These are phyloP conservation scores for Vickermania spadyakhi DNA, from an alignment of 208 protist species.

Conservation along the genomic window DNA sequence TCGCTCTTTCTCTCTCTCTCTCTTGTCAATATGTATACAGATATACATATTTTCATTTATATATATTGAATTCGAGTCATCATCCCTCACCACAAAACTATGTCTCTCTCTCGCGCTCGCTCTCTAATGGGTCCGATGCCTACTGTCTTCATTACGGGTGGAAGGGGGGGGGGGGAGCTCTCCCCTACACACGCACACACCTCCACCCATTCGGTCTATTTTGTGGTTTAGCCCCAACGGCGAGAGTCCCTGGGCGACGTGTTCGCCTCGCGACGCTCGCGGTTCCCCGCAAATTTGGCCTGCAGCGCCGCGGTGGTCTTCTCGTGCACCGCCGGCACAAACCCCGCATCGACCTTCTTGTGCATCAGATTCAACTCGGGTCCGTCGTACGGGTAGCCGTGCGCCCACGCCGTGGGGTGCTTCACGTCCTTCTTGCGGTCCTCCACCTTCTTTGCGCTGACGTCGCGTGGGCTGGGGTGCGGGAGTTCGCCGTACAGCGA, in stretches of 20 bases:
- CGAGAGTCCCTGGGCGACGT: neutral
- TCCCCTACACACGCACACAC: no score
- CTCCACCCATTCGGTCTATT: no score
- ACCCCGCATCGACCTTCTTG: neutral
- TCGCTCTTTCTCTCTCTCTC: no score
- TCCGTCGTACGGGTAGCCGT: neutral
- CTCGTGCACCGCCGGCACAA: neutral
- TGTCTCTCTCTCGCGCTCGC: no score
- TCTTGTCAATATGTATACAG: no score
- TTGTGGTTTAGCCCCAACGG: neutral
- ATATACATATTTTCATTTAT: no score
- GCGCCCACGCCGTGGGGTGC: neutral
- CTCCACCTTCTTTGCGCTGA: neutral
- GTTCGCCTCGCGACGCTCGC: neutral
- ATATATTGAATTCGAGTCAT: no score
- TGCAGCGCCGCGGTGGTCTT: neutral
- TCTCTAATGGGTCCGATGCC: no score
- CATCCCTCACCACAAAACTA: no score
- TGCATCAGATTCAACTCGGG: neutral
- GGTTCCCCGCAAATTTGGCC: neutral
- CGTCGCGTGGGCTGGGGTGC: neutral
- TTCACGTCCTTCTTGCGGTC: neutral
- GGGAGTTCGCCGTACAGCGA: neutral
- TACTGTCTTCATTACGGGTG: no score
- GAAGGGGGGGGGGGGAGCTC: no score